Evolutionary conservation across 2,329 filamentous ascomycete species (phyloP), one percentile per base, ranked within the genome.

Genomic region (Neofusicoccum cordaticola): DNA sequence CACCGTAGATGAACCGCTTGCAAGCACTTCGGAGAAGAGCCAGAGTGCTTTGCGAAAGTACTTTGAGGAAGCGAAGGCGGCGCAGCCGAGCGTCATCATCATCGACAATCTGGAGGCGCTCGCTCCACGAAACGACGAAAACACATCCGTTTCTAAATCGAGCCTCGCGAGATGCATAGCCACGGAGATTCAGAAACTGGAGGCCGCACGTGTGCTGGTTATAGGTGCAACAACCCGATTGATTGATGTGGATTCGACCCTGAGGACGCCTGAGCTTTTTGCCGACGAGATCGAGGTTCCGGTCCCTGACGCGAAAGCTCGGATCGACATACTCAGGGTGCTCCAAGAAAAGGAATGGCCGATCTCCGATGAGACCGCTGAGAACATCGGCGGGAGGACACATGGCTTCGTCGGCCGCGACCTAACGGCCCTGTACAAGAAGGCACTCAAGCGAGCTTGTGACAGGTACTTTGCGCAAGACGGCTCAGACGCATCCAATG

Each of bases 361-460:
- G 51, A 67, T 31, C 66, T 69, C 58, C 4, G 82, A 88, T 2
- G 77, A 78, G 1, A 79, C 87, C 9, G 78, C 92, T 17, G 78
- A 83, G 3, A 79, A 83, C 17, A 79, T 96, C 48, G 89, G 89
- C 47, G 86, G 90, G 67, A 86, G 87, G 64, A 96, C 93, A 0
- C 93, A 97, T 72, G 94, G 93, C 3, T 97, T 92, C 75, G 96
- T 92, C 37, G 90, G 90, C 4, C 84, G 85, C 1, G 93, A 97
- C 74, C 81, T 97, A 1, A 80, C 82, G n/a, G 84, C 83, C 13
- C 81, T 97, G 35, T 61, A 65, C 47, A 61, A 65, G 35, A 65
- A 65, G 8, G 63, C 63, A 2, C 53, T 65, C 19, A 61, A 65
- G 47, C 47, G 47, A 45, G 63, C 63, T 0, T 58, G 37, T 13